Evolutionary conservation across 306 rosid species (phyloP).

Genomic region (Quercus mongolica): DNA sequence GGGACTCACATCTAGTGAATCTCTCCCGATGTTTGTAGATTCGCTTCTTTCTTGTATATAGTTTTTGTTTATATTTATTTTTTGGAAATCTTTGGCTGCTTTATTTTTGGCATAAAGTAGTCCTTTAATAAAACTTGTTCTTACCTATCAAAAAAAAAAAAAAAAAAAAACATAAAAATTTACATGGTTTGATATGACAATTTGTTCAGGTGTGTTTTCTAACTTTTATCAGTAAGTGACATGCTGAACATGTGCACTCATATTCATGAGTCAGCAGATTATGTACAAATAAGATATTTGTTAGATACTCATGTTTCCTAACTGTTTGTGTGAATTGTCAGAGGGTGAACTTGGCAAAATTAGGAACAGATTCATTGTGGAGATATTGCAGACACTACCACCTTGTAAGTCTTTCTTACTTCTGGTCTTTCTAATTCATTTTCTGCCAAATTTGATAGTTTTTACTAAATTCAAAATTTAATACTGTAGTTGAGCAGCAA

Average conservation of each 20-base stretch:
- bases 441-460: neutral
- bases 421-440: neutral
- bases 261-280: neutral
- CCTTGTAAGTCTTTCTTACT: slow-evolving; percentile 45
- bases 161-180: too few relatives aligned
- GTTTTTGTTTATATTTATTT: too few relatives aligned
- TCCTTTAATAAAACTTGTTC: too few relatives aligned
- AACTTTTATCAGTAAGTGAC: neutral
- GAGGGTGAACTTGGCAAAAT: slow-evolving; percentile 49
- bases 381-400: slow-evolving; percentile 59
- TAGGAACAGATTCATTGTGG: slow-evolving; percentile 54
- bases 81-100: too few relatives aligned
- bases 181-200: neutral
- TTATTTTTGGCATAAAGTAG: too few relatives aligned
- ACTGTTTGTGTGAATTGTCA: slow-evolving; percentile 16
- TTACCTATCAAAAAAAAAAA: too few relatives aligned
- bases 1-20: too few relatives aligned
- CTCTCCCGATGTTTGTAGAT: too few relatives aligned
- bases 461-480: neutral
- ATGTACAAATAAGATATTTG: neutral
- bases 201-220: neutral
- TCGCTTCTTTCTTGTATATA: too few relatives aligned
- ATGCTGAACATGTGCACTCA: neutral
- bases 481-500: slow-evolving; percentile 33
- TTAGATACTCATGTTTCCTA: neutral